These are phyloP conservation scores for Pseudopithomyces maydicus DNA, from an alignment of 2,329 filamentous ascomycete species.

Conservation along the genomic window DNA sequence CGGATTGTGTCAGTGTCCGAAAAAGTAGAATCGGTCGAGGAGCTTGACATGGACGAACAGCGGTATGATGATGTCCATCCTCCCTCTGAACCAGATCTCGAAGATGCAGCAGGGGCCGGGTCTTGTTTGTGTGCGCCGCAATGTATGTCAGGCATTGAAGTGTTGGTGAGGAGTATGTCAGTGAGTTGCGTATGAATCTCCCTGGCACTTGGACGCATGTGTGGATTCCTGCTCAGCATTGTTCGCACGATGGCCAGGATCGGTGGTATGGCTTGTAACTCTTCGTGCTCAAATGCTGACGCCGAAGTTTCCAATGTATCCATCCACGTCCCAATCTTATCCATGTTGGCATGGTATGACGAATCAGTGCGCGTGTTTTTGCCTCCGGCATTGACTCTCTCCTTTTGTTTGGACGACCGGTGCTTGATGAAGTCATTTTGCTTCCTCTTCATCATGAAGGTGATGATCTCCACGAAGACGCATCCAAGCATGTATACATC, in stretches of 20 bases:
- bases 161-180: slow-evolving; percentile 36
- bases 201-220: slow-evolving; percentile 47
- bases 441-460: slow-evolving; percentile 71
- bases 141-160: slow-evolving; percentile 40
- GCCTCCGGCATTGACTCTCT: slow-evolving; percentile 54
- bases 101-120: slow-evolving; percentile 26
- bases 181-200: slow-evolving; percentile 47
- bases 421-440: slow-evolving; percentile 69
- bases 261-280: slow-evolving; percentile 48
- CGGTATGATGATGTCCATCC: slow-evolving; percentile 34
- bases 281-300: slow-evolving; percentile 38
- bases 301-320: slow-evolving; percentile 58
- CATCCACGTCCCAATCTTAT: slow-evolving; percentile 73
- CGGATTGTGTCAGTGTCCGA: slow-evolving; percentile 39
- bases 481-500: slow-evolving; percentile 77
- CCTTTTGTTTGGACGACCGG: slow-evolving; percentile 69
- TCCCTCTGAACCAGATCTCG: slow-evolving; percentile 30
- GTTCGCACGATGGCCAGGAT: slow-evolving; percentile 47
- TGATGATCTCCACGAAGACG: slow-evolving; percentile 73
- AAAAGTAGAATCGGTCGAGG: slow-evolving; percentile 21
- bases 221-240: slow-evolving; percentile 51
- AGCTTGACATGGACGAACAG: slow-evolving; percentile 32
- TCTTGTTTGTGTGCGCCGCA: slow-evolving; percentile 42
- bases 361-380: slow-evolving; percentile 67
- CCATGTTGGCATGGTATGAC: slow-evolving; percentile 73